A percentile compares a stretch with the other conserved stretches of the same genome.
These are phyloP conservation scores for Penicillium fimorum DNA, from an alignment of 495 filamentous ascomycete genomes.

Conservation along the genomic window DNA sequence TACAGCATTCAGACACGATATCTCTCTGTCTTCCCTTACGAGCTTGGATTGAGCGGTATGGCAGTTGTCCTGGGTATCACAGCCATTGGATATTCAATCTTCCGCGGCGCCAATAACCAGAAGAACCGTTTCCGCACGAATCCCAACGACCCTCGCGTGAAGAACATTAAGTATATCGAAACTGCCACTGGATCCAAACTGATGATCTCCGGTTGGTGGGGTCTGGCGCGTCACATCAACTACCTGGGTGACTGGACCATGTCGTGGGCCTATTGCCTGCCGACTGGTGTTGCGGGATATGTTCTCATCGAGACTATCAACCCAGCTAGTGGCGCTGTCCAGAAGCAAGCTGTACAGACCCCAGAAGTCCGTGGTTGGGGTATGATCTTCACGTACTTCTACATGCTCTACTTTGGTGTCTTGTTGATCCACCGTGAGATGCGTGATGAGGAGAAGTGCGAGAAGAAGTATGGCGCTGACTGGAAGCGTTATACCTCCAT, in stretches of 20 bases:
- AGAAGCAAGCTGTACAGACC: constrained; percentile 63
- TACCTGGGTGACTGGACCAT: constrained; percentile 97
- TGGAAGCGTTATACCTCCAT: constrained; percentile 87
- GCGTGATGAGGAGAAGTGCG: constrained; percentile 91
- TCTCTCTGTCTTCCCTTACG: constrained; percentile 75
- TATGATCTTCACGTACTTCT: constrained; percentile 92
- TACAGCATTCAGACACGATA: constrained; percentile 89
- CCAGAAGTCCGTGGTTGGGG: constrained; percentile 72
- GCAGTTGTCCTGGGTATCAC: constrained; percentile 62
- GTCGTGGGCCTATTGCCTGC: constrained; percentile 87
- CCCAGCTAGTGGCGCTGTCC: constrained; percentile 50
- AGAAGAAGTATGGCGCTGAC: constrained; percentile 86
- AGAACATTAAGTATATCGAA: constrained; percentile 82
- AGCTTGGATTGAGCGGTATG: constrained; percentile 66
- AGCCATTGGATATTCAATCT: constrained; percentile 75
- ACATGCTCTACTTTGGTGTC: constrained; percentile 87
- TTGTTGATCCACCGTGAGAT: constrained; percentile 87
- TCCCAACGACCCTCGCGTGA: constrained; percentile 76
- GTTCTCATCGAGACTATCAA: constrained; percentile 49
- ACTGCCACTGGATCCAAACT: constrained; percentile 79
- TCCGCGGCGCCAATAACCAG: constrained; percentile 87
- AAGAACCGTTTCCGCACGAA: constrained; percentile 93
- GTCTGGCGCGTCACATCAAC: constrained; percentile 88
- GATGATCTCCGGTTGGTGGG: constrained; percentile 94
- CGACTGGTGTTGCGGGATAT: constrained; percentile 85